Percentiles rank a stretch among this genome's conserved stretches.
Conservation (phyloP, 495 filamentous ascomycete species). For the Poronia punctata region DNA sequence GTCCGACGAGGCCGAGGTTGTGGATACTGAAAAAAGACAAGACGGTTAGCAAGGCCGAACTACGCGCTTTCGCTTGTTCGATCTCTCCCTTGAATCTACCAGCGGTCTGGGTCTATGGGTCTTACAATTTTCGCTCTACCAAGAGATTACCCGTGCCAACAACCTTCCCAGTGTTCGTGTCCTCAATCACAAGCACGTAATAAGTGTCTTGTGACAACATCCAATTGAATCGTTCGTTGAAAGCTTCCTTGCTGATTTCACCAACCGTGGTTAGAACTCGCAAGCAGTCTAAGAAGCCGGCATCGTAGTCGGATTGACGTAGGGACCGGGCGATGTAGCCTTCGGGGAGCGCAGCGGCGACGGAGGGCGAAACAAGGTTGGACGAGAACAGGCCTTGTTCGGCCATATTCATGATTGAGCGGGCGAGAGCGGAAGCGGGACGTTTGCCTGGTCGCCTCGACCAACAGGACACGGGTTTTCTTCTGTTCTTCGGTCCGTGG, state of each 20-base stretch:
- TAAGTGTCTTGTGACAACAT: conserved; percentile 75
- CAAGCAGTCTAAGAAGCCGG: conserved; percentile 81
- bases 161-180: conserved; percentile 51
- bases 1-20: conserved; percentile 71
- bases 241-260: conserved; percentile 68
- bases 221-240: conserved; percentile 75
- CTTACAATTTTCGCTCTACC: conserved; percentile 78
- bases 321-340: conserved; percentile 80
- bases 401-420: conserved; percentile 26
- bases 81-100: too few relatives aligned
- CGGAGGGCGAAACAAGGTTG: conserved; percentile 68
- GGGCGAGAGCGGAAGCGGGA: not conserved
- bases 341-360: conserved; percentile 63
- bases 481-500: too few relatives aligned
- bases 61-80: not conserved
- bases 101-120: not conserved
- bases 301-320: conserved; percentile 66
- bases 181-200: conserved; percentile 75
- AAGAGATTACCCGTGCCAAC: conserved; percentile 86
- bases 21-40: conserved; percentile 58
- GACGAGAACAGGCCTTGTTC: conserved; percentile 64
- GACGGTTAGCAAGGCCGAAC: conserved; percentile 6
- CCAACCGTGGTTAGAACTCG: conserved; percentile 89
- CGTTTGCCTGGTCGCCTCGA: too few relatives aligned
- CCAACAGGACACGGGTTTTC: too few relatives aligned